Evolutionary conservation across 2,329 filamentous ascomycete species (phyloP).

Genomic region (Huntiella omanensis): DNA sequence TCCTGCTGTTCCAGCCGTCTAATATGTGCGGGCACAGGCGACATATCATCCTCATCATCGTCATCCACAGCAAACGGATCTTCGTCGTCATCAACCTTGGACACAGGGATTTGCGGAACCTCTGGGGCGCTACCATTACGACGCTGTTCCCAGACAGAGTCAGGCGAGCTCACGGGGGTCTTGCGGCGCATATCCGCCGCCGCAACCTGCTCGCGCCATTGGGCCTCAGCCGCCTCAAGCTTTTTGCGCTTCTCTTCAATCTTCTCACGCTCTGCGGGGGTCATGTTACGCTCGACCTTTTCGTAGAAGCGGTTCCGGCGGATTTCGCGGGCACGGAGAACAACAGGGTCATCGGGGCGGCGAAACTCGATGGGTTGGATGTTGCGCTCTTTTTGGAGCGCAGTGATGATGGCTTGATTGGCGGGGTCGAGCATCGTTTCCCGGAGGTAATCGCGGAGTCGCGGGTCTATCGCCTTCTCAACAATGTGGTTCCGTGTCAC

Average conservation of each 20-base stretch:
- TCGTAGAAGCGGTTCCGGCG: constrained; percentile 11
- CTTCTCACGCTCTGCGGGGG: constrained; percentile 8
- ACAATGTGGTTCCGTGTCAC: constrained; percentile 15
- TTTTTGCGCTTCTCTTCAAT: constrained; percentile 4
- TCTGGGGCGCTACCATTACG: not conserved
- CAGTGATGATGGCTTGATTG: constrained; percentile 10
- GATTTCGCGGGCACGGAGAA: constrained; percentile 9
- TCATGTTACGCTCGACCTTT: constrained; percentile 7
- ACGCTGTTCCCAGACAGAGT: constrained; percentile 9
- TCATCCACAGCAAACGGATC: constrained; percentile 9
- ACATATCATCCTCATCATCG: constrained; percentile 9
- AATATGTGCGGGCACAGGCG: constrained; percentile 10
- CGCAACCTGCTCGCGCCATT: constrained; percentile 6
- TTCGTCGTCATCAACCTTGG: not conserved
- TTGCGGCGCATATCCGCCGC: not conserved
- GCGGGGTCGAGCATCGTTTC: constrained; percentile 12
- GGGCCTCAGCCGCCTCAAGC: constrained; percentile 4
- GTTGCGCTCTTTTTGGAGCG: constrained; percentile 11
- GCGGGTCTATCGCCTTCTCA: constrained; percentile 16
- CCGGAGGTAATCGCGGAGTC: constrained; percentile 15
- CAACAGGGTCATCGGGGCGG: constrained; percentile 10
- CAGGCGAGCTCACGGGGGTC: constrained; percentile 5
- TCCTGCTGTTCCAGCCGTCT: constrained; percentile 7
- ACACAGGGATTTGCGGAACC: not conserved
- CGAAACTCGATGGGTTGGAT: constrained; percentile 9